Conservation (phyloP, 306 rosid species). For the Echinosophora koreensis region DNA sequence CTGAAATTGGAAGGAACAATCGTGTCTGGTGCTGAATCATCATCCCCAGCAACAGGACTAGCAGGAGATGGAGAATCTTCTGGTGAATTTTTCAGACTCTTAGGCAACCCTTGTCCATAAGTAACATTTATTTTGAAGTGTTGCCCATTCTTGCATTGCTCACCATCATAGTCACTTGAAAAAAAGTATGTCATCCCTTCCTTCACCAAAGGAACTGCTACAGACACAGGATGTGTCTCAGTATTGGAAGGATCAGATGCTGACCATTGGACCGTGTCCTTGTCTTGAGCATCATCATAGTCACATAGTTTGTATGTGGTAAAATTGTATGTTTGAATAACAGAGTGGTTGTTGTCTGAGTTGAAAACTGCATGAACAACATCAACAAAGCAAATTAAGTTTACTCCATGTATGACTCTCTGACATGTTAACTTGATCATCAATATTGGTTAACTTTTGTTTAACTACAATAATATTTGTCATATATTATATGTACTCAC, state of each 20-base stretch:
- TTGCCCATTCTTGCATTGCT: conserved; percentile 82
- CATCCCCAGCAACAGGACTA: conserved; percentile 64
- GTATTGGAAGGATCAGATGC: conserved; percentile 65
- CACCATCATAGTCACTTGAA: conserved; percentile 90
- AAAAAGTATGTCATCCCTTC: conserved; percentile 79
- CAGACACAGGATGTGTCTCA: conserved; percentile 54
- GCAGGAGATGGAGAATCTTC: conserved; percentile 68
- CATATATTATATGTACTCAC: too few species aligned
- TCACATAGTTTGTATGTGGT: conserved; percentile 82
- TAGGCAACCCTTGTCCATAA: conserved; percentile 82
- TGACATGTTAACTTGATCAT: conserved; percentile 35
- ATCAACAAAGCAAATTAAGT: not conserved
- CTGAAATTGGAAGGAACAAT: conserved; percentile 81
- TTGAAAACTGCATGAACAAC: conserved; percentile 73
- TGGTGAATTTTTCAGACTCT: conserved; percentile 45
- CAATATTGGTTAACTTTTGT: conserved; percentile 9
- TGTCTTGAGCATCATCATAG: conserved; percentile 69
- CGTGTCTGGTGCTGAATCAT: conserved; percentile 78
- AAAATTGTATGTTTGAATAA: conserved; percentile 74
- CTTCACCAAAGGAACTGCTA: conserved; percentile 71
- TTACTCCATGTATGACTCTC: not conserved
- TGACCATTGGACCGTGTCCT: conserved; percentile 78
- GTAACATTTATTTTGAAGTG: conserved; percentile 70
- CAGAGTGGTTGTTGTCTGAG: conserved; percentile 80
- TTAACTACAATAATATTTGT: not conserved